Evolutionary conservation across 2,329 filamentous ascomycete species (phyloP).

Genomic region (Podosphaera xanthii): DNA sequence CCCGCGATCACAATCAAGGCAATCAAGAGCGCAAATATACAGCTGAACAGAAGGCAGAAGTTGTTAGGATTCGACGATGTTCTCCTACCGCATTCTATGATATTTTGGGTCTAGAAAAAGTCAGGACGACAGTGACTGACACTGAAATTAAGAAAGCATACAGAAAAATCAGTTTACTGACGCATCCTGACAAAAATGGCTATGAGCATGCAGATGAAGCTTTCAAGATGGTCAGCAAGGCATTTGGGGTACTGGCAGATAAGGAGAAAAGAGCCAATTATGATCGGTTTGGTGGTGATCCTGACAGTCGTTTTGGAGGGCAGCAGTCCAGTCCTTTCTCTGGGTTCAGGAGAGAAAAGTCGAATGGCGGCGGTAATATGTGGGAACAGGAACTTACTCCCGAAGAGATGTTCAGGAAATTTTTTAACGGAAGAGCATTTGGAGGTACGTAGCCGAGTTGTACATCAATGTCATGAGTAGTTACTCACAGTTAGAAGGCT

Average conservation of each 20-base stretch:
- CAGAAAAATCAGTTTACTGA: constrained; percentile 76
- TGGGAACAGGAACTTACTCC: constrained; percentile 87
- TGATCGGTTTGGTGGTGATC: constrained; percentile 77
- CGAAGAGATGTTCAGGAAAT: constrained; percentile 89
- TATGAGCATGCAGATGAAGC: constrained; percentile 90
- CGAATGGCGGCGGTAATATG: constrained; percentile 32
- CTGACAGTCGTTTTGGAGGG: constrained; percentile 59
- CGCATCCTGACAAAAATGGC: constrained; percentile 97
- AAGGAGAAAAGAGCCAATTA: constrained; percentile 78
- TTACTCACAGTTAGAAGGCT: constrained; percentile 19
- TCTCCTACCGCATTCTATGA: constrained; percentile 81
- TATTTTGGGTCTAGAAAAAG: constrained; percentile 52
- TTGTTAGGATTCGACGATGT: constrained; percentile 72
- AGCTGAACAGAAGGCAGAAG: constrained; percentile 72
- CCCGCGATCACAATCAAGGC: constrained; percentile 34
- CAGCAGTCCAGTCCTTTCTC: constrained; percentile 41
- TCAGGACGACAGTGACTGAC: constrained; percentile 45
- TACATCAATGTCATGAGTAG: neutral
- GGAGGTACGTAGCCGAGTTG: constrained; percentile 31
- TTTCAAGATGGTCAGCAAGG: constrained; percentile 91
- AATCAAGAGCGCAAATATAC: constrained; percentile 51
- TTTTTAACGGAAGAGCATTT: constrained; percentile 56
- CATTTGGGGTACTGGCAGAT: constrained; percentile 83
- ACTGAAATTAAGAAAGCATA: constrained; percentile 94
- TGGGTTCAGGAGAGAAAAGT: constrained; percentile 28